These are phyloP conservation scores for Mortierella alpina DNA, from an alignment of 192 early-diverging fungal genomes.

Conservation along the genomic window DNA sequence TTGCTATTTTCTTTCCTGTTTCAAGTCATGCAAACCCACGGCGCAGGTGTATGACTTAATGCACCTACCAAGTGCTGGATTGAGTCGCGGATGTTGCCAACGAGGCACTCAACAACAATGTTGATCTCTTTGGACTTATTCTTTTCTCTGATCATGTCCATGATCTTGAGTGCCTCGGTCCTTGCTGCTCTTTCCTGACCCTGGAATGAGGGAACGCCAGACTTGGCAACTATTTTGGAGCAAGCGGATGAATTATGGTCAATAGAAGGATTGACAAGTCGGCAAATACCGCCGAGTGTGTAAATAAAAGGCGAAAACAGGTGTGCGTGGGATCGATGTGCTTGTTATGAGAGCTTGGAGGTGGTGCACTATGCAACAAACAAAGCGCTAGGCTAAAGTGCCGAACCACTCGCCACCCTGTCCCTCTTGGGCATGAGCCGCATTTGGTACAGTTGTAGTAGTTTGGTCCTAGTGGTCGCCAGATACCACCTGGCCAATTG, in stretches of 20 bases:
- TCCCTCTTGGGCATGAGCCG: too few species aligned
- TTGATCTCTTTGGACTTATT: slow-evolving; percentile 56
- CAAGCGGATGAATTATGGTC: too few species aligned
- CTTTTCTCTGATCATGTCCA: slow-evolving; percentile 42
- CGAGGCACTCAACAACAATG: slow-evolving; percentile 62
- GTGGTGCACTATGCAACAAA: too few species aligned
- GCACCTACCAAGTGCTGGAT: slow-evolving; percentile 65
- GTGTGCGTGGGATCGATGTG: too few species aligned
- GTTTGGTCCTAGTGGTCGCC: too few species aligned
- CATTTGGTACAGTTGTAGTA: too few species aligned
- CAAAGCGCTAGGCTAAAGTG: too few species aligned
- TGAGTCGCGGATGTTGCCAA: slow-evolving; percentile 64
- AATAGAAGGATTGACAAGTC: too few species aligned
- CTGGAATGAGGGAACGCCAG: slow-evolving; percentile 46
- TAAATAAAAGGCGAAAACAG: too few species aligned
- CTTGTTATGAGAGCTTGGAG: too few species aligned
- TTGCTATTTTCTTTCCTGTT: background rate
- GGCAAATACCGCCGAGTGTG: too few species aligned
- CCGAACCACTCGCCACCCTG: too few species aligned
- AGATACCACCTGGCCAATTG: background rate
- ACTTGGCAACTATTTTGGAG: slow-evolving; percentile 31
- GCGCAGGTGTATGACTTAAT: background rate
- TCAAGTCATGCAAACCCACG: background rate
- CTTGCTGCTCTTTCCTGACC: slow-evolving; percentile 32
- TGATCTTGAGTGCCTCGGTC: slow-evolving; percentile 25